phyloP scores from a whole-genome alignment of 768 basidiomycete genomes.

The Paxillus involutus region DNA sequence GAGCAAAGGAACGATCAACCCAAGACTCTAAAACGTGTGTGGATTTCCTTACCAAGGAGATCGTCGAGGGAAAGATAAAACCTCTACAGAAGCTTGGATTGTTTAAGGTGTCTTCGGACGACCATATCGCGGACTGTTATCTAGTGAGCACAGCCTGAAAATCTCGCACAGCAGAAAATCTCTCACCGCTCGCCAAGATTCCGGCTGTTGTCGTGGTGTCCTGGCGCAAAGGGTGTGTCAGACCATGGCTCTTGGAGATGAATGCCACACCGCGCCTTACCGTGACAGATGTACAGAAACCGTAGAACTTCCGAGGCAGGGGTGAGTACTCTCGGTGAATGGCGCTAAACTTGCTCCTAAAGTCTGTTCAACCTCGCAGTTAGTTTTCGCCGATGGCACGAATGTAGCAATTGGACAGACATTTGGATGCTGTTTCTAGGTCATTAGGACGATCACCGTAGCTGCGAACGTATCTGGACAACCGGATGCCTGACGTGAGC shows the following conservation, averaged over 20 bases:
- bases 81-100: conserved; percentile 62
- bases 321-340: conserved; percentile 79
- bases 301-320: conserved; percentile 72
- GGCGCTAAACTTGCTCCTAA: conserved; percentile 69
- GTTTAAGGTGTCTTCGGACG: conserved; percentile 73
- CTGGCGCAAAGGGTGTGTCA: conserved; percentile 28
- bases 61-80: neutral
- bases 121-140: conserved; percentile 76
- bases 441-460: conserved; percentile 71
- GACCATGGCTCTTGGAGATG: neutral
- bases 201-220: conserved; percentile 73
- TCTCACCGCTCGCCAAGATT: conserved; percentile 73
- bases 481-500: conserved; percentile 59
- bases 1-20: conserved; percentile 1
- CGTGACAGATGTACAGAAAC: conserved; percentile 76
- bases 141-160: conserved; percentile 2
- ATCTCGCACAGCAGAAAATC: neutral
- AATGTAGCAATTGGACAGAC: conserved; percentile 38
- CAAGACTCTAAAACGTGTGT: neutral
- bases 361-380: conserved; percentile 41
- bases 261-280: conserved; percentile 31
- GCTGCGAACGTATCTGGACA: conserved; percentile 69
- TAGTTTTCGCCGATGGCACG: neutral
- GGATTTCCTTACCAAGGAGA: conserved; percentile 8
- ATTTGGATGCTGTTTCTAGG: conserved; percentile 63